phyloP scores from a whole-genome alignment of 257 asterid species.

The Penstemon eatonii region DNA sequence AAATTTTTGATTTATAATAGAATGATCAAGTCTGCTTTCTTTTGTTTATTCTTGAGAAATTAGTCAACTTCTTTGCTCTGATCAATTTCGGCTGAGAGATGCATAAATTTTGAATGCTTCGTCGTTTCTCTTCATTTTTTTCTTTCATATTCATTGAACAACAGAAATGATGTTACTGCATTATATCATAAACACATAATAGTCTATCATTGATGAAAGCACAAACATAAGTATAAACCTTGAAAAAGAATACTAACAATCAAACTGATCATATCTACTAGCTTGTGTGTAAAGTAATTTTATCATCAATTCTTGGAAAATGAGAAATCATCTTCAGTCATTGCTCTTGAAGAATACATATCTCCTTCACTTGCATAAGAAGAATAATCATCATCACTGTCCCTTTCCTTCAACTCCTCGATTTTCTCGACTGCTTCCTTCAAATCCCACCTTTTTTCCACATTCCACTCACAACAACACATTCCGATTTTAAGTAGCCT shows the following conservation, averaged over 20 bases:
- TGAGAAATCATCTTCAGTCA: conserved; percentile 46
- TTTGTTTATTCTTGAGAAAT: background rate
- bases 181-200: background rate
- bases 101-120: conserved; percentile 14
- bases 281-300: background rate
- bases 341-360: conserved; percentile 38
- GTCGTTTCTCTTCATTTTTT: background rate
- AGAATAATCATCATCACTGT: conserved; percentile 36
- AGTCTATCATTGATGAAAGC: conserved; percentile 9
- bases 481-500: conserved; percentile 59
- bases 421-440: conserved; percentile 48
- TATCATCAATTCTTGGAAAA: conserved; percentile 34
- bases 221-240: conserved; percentile 17
- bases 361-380: conserved; percentile 50
- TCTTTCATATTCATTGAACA: background rate
- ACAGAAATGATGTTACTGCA: background rate
- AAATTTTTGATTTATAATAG: conserved; percentile 20
- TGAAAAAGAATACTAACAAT: conserved; percentile 20
- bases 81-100: conserved; percentile 25
- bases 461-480: conserved; percentile 60
- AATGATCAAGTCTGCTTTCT: conserved; percentile 6
- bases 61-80: conserved; percentile 13
- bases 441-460: conserved; percentile 53
- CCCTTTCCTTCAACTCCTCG: conserved; percentile 51
- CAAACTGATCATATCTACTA: conserved; percentile 10